A percentile compares a stretch with the other conserved stretches of the same genome.
Evolutionary conservation across 208 protist species (phyloP).

Genomic region (Herpetomonas muscarum): DNA sequence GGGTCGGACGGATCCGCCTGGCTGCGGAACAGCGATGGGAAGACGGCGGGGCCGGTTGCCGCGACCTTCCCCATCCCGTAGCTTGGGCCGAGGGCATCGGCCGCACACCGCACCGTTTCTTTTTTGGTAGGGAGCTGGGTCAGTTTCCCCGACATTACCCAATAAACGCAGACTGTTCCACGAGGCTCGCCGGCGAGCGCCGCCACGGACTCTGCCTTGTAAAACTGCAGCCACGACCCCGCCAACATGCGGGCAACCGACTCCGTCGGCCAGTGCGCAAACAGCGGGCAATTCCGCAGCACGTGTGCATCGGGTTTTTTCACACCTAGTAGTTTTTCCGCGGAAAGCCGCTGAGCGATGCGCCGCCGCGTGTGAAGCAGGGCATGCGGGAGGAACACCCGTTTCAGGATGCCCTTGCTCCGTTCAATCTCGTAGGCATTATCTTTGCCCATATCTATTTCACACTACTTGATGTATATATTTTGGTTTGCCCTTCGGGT

Average conservation of each 20-base stretch:
- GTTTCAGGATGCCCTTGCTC: constrained; percentile 12
- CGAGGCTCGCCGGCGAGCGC: constrained; percentile 44
- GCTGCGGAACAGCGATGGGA: constrained; percentile 21
- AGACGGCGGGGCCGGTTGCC: constrained; percentile 26
- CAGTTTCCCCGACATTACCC: constrained; percentile 55
- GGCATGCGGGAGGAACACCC: constrained; percentile 1
- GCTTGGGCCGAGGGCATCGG: neutral
- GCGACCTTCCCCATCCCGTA: constrained; percentile 1
- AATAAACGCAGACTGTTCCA: constrained; percentile 33
- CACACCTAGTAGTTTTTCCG: neutral
- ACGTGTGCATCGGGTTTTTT: constrained; percentile 12
- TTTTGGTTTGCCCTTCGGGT: neutral
- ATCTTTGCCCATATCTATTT: neutral
- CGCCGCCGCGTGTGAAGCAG: constrained; percentile 3
- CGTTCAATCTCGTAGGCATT: constrained; percentile 2
- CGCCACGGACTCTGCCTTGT: constrained; percentile 28
- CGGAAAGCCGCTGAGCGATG: neutral
- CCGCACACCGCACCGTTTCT: constrained; percentile 24
- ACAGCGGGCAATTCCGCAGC: constrained; percentile 20
- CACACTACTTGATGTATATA: neutral
- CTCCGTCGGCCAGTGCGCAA: constrained; percentile 36
- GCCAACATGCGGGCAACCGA: constrained; percentile 29
- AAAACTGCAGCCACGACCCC: constrained; percentile 19
- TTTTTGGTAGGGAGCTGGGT: constrained; percentile 52
- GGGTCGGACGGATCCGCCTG: neutral